Evolutionary conservation across 495 filamentous ascomycete species (phyloP), one percentile per base, ranked within the genome.

Genomic region (Achaetomiella virescens): DNA sequence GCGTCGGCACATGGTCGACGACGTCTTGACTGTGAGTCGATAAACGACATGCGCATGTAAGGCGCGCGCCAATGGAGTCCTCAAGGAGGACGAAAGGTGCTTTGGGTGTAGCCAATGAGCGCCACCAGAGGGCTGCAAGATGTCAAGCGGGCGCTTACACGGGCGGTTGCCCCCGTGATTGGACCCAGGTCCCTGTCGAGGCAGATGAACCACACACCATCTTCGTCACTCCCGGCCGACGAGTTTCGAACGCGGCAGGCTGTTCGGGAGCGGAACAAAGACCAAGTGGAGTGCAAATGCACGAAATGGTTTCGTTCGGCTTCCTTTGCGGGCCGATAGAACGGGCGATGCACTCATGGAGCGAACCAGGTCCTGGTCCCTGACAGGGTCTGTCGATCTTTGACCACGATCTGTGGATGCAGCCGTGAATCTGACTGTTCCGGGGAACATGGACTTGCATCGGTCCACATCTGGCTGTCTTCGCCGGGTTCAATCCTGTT

Each of bases 21-120:
- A 48, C 20, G 53, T 46, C 27, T 25, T 15, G 48, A 24, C 35
- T 53, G 44, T 51, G 52, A 59, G 57, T 64, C 63, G 57, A 70
- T 62, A 65, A 49, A 51, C 38, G 65, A 46, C 45, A 64, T 64
- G 59, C 61, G 41, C 48, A 46, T 51, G 55, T 35, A 67, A 61
- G 67, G 66, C 66, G 67, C 67, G 67, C 67, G 67, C 66, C 61
- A 68, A 70, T 59, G 52, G 43, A 36, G 36, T 29, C 48, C 37
- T 18, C 47, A 56, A 57, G 41, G 57, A 55, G 59, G 31, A 25
- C 17, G 35, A 22, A 33, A 46, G 41, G 36, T 45, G 59, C 53
- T 49, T 42, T 25, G n/a, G 27, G 43, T 41, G 57, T 37, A 57
- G 57, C 66, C 66, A 69, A 69, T 70, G 60, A 51, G 49, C 31